Percentiles rank a stretch among this genome's conserved stretches.
phyloP scores from a whole-genome alignment of 2,329 filamentous ascomycete species.

The Pseudogymnoascus sp. region DNA sequence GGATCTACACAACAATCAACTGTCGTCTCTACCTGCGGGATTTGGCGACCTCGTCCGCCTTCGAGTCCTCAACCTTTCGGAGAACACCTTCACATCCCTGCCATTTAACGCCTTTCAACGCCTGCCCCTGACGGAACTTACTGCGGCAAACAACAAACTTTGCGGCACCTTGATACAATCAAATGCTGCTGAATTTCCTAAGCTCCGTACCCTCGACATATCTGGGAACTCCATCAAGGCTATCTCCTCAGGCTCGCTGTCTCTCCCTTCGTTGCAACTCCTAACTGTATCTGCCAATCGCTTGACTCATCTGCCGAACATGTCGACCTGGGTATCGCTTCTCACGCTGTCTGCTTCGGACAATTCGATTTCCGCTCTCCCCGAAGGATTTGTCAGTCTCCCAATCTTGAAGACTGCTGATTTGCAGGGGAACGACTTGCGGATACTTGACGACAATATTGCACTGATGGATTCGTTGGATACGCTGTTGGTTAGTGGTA shows the following conservation, averaged over 20 bases:
- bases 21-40: conserved; percentile 62
- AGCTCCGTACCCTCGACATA: conserved; percentile 69
- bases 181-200: conserved; percentile 48
- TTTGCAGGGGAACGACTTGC: conserved; percentile 79
- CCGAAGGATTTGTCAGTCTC: conserved; percentile 64
- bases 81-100: conserved; percentile 67
- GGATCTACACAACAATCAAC: conserved; percentile 73
- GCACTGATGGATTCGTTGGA: conserved; percentile 71
- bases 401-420: conserved; percentile 67
- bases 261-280: conserved; percentile 62
- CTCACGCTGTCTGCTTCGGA: conserved; percentile 70
- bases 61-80: conserved; percentile 68
- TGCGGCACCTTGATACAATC: conserved; percentile 63
- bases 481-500: conserved; percentile 74
- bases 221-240: conserved; percentile 63
- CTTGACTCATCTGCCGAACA: conserved; percentile 62
- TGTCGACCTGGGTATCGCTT: conserved; percentile 67
- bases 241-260: conserved; percentile 23
- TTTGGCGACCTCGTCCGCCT: conserved; percentile 62
- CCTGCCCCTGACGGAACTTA: conserved; percentile 66
- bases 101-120: conserved; percentile 62
- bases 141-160: conserved; percentile 71
- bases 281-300: conserved; percentile 77
- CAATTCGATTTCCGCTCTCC: conserved; percentile 71
- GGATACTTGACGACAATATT: conserved; percentile 66